These are phyloP conservation scores for Xylaria sp. DNA, from an alignment of 2,329 filamentous ascomycete species.

Conservation along the genomic window DNA sequence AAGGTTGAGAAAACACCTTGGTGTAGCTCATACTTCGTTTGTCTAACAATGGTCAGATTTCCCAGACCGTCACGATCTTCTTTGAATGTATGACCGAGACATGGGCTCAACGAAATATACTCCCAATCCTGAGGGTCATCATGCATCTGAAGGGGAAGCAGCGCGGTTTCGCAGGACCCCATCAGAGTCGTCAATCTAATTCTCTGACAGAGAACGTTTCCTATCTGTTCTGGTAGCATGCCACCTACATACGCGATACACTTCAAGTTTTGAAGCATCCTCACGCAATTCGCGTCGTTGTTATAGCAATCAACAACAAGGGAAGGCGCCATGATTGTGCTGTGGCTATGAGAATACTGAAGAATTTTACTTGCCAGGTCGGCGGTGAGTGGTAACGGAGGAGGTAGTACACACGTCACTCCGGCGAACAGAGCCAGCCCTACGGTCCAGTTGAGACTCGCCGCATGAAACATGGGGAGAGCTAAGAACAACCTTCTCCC, in stretches of 20 bases:
- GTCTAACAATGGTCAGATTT: conserved; percentile 15
- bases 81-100: conserved; percentile 9
- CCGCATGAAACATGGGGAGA: neutral
- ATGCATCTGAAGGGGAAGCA: conserved; percentile 10
- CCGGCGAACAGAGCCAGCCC: conserved; percentile 9
- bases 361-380: conserved; percentile 13
- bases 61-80: conserved; percentile 12
- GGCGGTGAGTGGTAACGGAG: conserved; percentile 6
- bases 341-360: neutral
- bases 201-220: conserved; percentile 6
- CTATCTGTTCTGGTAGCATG: conserved; percentile 8
- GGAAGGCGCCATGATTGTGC: conserved; percentile 8
- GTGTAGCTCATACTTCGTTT: conserved; percentile 1
- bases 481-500: neutral
- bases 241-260: conserved; percentile 2
- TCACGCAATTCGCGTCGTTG: conserved; percentile 6
- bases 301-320: conserved; percentile 12
- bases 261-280: conserved; percentile 9
- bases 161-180: conserved; percentile 11
- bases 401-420: conserved; percentile 8
- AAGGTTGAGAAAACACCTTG: conserved; percentile 17
- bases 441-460: conserved; percentile 13
- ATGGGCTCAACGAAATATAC: conserved; percentile 15
- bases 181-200: conserved; percentile 11
- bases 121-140: conserved; percentile 14